Evolutionary conservation across 129 eudicot species (phyloP).

Genomic region (Smallanthus sonchifolius): DNA sequence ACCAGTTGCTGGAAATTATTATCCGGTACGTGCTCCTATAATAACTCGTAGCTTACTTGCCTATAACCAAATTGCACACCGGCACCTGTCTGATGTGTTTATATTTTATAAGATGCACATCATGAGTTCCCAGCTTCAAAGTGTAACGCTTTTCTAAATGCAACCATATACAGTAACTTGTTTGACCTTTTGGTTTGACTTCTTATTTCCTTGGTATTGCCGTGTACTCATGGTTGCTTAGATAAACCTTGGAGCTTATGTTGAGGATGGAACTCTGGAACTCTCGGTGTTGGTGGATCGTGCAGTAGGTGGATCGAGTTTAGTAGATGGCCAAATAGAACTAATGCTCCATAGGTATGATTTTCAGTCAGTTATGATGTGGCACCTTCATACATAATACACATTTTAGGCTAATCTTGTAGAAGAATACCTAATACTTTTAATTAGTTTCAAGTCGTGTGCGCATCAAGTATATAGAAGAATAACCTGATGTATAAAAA

Average conservation of each 20-base stretch:
- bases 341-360: constrained; percentile 94
- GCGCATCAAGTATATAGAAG: neutral
- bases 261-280: constrained; percentile 69
- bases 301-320: constrained; percentile 91
- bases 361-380: neutral
- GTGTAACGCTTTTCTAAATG: neutral
- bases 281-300: constrained; percentile 94
- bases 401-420: constrained; percentile 3
- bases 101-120: constrained; percentile 3
- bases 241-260: constrained; percentile 91
- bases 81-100: neutral
- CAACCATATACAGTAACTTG: neutral
- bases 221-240: constrained; percentile 22
- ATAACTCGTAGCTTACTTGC: neutral
- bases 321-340: constrained; percentile 87
- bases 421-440: neutral
- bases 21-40: constrained; percentile 56
- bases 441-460: neutral
- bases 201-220: neutral
- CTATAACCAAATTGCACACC: constrained; percentile 10
- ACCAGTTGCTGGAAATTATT: constrained; percentile 92
- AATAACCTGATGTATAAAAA: neutral
- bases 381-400: neutral
- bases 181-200: neutral
- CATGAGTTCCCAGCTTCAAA: constrained; percentile 12